Base-by-base conservation (phyloP, 192 early-diverging fungal genomes). In the Coemansia furcata region DNA sequence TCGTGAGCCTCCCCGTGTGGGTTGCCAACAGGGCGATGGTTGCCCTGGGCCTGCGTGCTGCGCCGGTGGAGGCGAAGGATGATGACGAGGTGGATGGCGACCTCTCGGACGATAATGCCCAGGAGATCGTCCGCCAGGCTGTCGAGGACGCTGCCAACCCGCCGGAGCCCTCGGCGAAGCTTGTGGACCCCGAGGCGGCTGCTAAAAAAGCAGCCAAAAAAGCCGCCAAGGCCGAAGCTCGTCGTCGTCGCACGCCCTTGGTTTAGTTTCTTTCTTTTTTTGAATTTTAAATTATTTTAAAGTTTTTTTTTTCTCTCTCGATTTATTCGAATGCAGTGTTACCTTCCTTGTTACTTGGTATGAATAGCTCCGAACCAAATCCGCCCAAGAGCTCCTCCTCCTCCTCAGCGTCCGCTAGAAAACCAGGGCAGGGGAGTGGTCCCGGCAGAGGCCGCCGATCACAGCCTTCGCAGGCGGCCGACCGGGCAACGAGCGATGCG, bases 181-280 rank as follows among this genome's bases (percentile, higher is more conserved):
- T 40, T 29, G 66, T 17, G 14, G 61, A 70, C 30, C 50, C 70
- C 1, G 80, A 82, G 42, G 66, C 47, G 23, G 77, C 59, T 54
- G 50, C 72, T 26, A 82, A 82, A 59, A 82, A 77, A 68, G 80
- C 80, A 1, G 64, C 71, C 38, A 71, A 66, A 33, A 82, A 82
- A 55, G 74, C 80, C 6, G 74, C 71, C 37, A 82, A 82, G 30
- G 39, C 59, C 43, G 60, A 82, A 42, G 80, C 80, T 1, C 80
- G 80, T 38, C 80, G 80, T 47, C 80, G 80, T 39, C 80, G 80
- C 17, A 43, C 42, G 4, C 69, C 69, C 3, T 55, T 77, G 19
- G 80, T 77, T 6, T 77, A 63, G 40, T 40, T 43, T 6, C 19
- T 66, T 23, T 42, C 23, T 46, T 40, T 38, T 23, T 9, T 55